Evolutionary conservation across 495 filamentous ascomycete genomes (phyloP).

Genomic region (Aspergillus ostianus): DNA sequence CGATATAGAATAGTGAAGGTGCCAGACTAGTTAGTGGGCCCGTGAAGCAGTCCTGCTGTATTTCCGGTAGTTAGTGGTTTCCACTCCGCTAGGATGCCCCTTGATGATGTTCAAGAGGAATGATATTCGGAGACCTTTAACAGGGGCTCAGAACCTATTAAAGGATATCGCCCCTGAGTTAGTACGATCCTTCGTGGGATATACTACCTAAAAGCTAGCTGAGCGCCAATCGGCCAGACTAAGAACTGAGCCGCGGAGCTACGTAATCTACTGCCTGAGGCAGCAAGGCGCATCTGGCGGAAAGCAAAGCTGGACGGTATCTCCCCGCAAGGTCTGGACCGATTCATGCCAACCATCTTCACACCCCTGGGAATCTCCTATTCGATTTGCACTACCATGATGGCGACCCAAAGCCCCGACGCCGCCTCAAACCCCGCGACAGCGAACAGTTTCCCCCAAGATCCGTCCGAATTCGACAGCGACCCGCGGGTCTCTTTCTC

Average conservation of each 20-base stretch:
- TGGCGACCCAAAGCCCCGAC: slow-evolving; percentile 25
- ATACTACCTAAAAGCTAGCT: no score
- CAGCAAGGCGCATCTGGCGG: neutral
- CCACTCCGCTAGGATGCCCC: no score
- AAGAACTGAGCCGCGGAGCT: neutral
- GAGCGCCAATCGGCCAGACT: neutral
- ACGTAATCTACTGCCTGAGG: neutral
- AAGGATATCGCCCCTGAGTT: no score
- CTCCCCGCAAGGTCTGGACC: neutral
- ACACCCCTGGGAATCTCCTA: neutral
- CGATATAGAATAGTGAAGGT: no score
- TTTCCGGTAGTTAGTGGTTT: no score
- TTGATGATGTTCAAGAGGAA: no score
- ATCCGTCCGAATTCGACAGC: slow-evolving; percentile 70
- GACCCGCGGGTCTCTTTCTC: slow-evolving; percentile 88
- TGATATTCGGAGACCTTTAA: no score
- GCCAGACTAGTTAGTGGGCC: no score
- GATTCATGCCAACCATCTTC: neutral
- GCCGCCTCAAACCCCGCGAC: slow-evolving; percentile 18
- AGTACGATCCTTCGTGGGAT: no score
- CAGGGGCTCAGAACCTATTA: no score
- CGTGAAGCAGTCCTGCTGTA: no score
- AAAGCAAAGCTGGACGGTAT: neutral
- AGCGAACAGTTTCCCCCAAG: slow-evolving; percentile 58
- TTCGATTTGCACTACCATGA: slow-evolving; percentile 4